Evolutionary conservation across 257 asterid genomes (phyloP).

Genomic region (Gentiana macrophylla): DNA sequence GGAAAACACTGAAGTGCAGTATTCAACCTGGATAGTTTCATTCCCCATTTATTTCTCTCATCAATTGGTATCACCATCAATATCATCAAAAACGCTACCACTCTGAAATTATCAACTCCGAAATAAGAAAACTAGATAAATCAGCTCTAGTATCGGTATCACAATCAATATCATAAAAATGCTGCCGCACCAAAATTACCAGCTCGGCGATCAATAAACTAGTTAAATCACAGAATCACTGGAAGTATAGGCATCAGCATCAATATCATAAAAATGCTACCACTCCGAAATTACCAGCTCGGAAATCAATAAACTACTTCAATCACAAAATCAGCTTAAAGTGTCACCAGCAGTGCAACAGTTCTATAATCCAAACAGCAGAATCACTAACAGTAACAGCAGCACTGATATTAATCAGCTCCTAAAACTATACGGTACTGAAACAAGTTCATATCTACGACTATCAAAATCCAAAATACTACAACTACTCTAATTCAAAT

Average conservation of each 20-base stretch:
- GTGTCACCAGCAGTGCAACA: neutral
- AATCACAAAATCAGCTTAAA: neutral
- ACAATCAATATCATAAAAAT: slow-evolving; percentile 45
- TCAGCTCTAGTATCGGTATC: slow-evolving; percentile 32
- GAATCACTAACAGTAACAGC: neutral
- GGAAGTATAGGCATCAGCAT: slow-evolving; percentile 45
- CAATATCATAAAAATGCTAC: slow-evolving; percentile 50
- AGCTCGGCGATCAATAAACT: too few relatives aligned
- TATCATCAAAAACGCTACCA: slow-evolving; percentile 54
- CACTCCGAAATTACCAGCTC: slow-evolving; percentile 30
- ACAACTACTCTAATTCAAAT: too few relatives aligned
- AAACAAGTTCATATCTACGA: too few relatives aligned
- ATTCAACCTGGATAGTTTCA: slow-evolving; percentile 47
- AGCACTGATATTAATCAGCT: neutral
- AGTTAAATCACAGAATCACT: too few relatives aligned
- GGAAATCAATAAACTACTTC: too few relatives aligned
- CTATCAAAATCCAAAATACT: too few relatives aligned
- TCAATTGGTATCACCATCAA: slow-evolving; percentile 60
- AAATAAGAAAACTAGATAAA: too few relatives aligned
- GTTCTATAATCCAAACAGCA: neutral
- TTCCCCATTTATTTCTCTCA: slow-evolving; percentile 61
- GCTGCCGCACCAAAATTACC: slow-evolving; percentile 47
- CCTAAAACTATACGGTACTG: neutral
- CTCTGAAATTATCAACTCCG: slow-evolving; percentile 27
- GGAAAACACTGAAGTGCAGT: neutral